A percentile compares a stretch with the other conserved stretches of the same genome.
phyloP scores from a whole-genome alignment of 1,284 basidiomycete species.

The Phlebopus sp. region DNA sequence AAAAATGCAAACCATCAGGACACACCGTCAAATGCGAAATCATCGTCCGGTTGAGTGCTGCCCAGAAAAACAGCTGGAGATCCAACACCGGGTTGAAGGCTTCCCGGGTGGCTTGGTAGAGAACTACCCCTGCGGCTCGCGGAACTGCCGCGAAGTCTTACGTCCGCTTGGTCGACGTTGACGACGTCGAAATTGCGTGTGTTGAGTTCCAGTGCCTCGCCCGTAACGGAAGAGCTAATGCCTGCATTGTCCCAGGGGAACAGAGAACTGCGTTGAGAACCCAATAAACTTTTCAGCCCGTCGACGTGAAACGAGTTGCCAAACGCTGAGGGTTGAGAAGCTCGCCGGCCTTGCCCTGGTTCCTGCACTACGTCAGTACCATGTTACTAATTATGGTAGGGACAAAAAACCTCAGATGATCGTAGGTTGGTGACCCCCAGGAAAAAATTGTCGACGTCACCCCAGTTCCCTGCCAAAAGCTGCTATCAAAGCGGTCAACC shows the following conservation, averaged over 20 bases:
- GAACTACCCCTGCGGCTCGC: slow-evolving; percentile 50
- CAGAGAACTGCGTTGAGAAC: slow-evolving; percentile 64
- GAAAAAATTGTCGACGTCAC: slow-evolving; percentile 13
- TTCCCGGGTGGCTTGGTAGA: slow-evolving; percentile 46
- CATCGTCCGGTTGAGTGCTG: slow-evolving; percentile 48
- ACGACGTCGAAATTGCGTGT: slow-evolving; percentile 42
- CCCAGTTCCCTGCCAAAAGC: slow-evolving; percentile 23
- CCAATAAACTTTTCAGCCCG: slow-evolving; percentile 37
- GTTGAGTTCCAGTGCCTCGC: slow-evolving; percentile 36
- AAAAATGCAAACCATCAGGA: slow-evolving; percentile 3
- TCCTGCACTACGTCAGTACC: slow-evolving; percentile 45
- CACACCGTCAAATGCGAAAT: slow-evolving; percentile 64
- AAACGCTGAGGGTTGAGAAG: slow-evolving; percentile 50
- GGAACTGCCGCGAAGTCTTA: slow-evolving; percentile 53
- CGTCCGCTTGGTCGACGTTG: slow-evolving; percentile 50
- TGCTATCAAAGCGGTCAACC: slow-evolving; percentile 6
- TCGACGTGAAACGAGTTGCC: slow-evolving; percentile 48
- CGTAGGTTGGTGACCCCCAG: slow-evolving; percentile 34
- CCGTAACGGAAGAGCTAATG: slow-evolving; percentile 52
- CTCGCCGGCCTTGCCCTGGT: slow-evolving; percentile 70
- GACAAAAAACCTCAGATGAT: slow-evolving; percentile 62
- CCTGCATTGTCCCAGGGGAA: slow-evolving; percentile 84
- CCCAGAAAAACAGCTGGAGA: slow-evolving; percentile 49
- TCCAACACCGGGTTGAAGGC: slow-evolving; percentile 35
- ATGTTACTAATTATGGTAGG: not conserved